Evolutionary conservation across 1,284 basidiomycete genomes (phyloP).

Genomic region (Pisolithus thermaeus): DNA sequence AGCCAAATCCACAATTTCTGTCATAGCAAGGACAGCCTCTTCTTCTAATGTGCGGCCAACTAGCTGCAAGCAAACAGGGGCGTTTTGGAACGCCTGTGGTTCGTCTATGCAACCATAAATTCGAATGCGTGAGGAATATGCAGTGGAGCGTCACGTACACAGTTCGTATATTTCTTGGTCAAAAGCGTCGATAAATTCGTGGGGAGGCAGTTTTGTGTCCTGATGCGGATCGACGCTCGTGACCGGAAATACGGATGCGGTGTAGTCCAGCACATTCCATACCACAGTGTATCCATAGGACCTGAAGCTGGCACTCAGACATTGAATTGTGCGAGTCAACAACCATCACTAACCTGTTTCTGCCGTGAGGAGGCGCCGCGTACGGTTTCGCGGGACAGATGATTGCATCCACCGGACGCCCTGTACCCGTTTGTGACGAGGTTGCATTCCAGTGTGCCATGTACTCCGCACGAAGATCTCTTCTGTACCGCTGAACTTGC

Average conservation of each 20-base stretch:
- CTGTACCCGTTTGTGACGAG: slow-evolving; percentile 43
- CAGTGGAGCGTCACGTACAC: slow-evolving; percentile 38
- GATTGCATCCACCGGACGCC: slow-evolving; percentile 60
- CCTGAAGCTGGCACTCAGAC: slow-evolving; percentile 25
- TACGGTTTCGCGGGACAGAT: slow-evolving; percentile 51
- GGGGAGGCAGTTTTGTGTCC: slow-evolving; percentile 38
- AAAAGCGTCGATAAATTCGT: slow-evolving; percentile 38
- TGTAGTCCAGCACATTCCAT: slow-evolving; percentile 69
- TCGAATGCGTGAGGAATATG: not conserved
- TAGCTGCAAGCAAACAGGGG: slow-evolving; percentile 67
- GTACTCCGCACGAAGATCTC: slow-evolving; percentile 41
- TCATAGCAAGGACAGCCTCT: slow-evolving; percentile 62
- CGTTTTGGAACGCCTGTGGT: slow-evolving; percentile 49
- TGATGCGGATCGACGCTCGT: slow-evolving; percentile 47
- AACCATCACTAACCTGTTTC: slow-evolving; percentile 34
- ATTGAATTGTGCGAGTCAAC: not conserved
- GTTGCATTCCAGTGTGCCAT: slow-evolving; percentile 57
- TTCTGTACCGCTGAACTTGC: slow-evolving; percentile 46
- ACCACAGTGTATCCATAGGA: slow-evolving; percentile 49
- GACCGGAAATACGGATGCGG: slow-evolving; percentile 63
- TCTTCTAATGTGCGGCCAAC: slow-evolving; percentile 69
- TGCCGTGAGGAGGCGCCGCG: slow-evolving; percentile 51
- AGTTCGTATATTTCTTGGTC: slow-evolving; percentile 49
- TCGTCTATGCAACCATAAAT: slow-evolving; percentile 39
- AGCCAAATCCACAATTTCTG: slow-evolving; percentile 50